Conservation (phyloP, 495 filamentous ascomycete species). For the Echria macrotheca region DNA sequence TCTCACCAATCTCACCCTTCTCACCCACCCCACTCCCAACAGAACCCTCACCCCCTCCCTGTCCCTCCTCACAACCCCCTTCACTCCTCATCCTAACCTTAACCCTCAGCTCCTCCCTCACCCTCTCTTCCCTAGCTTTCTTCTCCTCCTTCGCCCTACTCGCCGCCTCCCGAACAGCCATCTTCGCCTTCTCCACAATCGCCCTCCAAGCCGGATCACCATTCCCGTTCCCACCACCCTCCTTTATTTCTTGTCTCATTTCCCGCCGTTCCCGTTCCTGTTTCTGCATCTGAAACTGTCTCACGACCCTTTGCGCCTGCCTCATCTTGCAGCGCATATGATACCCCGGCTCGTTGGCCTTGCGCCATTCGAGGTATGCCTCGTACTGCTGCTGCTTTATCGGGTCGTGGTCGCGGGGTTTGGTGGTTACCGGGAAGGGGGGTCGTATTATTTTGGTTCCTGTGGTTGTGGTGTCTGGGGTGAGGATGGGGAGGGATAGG, state of each 20-base stretch:
- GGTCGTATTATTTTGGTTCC: conserved; percentile 21
- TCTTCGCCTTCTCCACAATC: conserved; percentile 28
- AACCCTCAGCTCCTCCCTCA: not conserved
- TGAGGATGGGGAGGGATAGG: conserved; percentile 10
- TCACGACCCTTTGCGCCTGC: conserved; percentile 34
- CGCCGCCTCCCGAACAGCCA: conserved; percentile 16
- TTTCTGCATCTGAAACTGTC: conserved; percentile 21
- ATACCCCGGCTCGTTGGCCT: conserved; percentile 34
- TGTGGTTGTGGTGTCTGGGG: no score
- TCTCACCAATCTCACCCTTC: no score
- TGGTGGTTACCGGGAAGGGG: conserved; percentile 28
- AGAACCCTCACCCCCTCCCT: not conserved
- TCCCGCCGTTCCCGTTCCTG: not conserved
- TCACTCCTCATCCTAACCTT: not conserved
- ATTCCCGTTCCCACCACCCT: no score
- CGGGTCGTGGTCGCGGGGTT: conserved; percentile 29
- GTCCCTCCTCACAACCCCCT: no score
- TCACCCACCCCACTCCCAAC: not conserved
- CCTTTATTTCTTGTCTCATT: no score
- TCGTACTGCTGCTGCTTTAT: conserved; percentile 39
- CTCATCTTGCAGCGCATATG: conserved; percentile 38
- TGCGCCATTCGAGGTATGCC: conserved; percentile 37
- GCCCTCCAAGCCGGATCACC: conserved; percentile 17
- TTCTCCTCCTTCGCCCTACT: conserved; percentile 11
- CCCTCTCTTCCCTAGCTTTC: conserved; percentile 13